Percentiles rank a stretch among this genome's conserved stretches.
These are phyloP conservation scores for Solanum hybrid DNA, from an alignment of 305 asterid genomes.

Conservation along the genomic window DNA sequence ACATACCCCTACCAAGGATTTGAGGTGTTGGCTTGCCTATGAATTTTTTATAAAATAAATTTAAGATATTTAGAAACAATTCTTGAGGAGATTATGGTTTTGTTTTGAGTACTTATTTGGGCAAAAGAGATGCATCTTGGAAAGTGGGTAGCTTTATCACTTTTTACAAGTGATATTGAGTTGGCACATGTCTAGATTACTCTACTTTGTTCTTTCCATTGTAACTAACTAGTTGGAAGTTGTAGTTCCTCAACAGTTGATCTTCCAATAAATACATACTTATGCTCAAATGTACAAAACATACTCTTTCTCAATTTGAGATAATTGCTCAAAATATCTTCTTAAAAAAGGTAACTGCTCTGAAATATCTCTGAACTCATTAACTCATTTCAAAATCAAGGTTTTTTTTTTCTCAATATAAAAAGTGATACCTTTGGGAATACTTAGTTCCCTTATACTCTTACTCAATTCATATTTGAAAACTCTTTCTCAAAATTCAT, in stretches of 20 bases:
- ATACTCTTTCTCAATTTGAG: not conserved
- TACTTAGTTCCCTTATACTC: not conserved
- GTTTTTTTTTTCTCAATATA: no score
- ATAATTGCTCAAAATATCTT: not conserved
- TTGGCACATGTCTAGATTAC: not conserved
- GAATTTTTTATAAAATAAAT: not conserved
- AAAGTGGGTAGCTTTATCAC: not conserved
- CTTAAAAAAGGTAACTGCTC: not conserved
- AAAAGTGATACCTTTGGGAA: not conserved
- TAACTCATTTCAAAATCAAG: not conserved
- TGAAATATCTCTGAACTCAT: not conserved
- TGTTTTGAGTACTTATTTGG: not conserved
- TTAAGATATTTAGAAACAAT: not conserved
- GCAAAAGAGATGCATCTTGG: not conserved
- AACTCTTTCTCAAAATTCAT: not conserved
- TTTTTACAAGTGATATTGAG: not conserved
- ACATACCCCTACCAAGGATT: not conserved
- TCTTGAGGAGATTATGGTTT: not conserved
- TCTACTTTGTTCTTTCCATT: not conserved
- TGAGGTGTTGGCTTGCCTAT: not conserved
- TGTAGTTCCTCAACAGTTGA: not conserved
- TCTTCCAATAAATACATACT: not conserved
- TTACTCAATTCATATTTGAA: not conserved
- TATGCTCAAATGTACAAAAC: not conserved
- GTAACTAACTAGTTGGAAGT: not conserved